These are phyloP conservation scores for Gossypium australe DNA, from an alignment of 345 rosid genomes.

Conservation along the genomic window DNA sequence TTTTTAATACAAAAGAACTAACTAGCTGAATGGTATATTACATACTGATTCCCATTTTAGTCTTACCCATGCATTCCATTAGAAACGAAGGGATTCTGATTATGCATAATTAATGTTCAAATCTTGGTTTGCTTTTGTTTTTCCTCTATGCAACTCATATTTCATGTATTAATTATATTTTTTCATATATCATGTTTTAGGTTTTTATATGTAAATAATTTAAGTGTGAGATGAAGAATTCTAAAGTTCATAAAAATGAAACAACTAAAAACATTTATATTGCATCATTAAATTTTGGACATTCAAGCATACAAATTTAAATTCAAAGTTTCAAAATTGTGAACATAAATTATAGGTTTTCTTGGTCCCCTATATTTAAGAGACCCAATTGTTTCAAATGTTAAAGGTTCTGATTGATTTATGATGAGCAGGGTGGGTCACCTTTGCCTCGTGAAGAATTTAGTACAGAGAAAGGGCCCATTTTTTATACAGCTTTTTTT, in stretches of 20 bases:
- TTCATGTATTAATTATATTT: neutral
- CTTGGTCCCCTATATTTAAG: neutral
- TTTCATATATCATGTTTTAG: too few relatives aligned
- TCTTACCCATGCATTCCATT: too few relatives aligned
- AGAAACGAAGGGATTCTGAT: neutral
- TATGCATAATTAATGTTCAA: neutral
- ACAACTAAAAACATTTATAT: neutral
- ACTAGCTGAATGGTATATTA: too few relatives aligned
- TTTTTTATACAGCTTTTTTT: neutral
- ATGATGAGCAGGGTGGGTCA: neutral
- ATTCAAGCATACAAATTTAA: too few relatives aligned
- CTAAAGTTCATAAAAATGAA: neutral
- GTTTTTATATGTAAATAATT: too few relatives aligned
- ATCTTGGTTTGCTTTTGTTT: neutral
- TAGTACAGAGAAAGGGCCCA: neutral
- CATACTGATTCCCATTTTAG: too few relatives aligned
- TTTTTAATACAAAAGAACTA: too few relatives aligned
- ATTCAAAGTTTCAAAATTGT: neutral
- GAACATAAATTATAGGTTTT: neutral
- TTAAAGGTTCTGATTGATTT: neutral
- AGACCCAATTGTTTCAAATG: neutral
- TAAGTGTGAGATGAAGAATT: neutral
- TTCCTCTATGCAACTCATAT: neutral
- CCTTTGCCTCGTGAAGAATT: neutral
- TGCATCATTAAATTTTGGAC: neutral